Base-by-base conservation (phyloP, 148 eudicot genomes). In the Vaccinium macrocarpon region DNA sequence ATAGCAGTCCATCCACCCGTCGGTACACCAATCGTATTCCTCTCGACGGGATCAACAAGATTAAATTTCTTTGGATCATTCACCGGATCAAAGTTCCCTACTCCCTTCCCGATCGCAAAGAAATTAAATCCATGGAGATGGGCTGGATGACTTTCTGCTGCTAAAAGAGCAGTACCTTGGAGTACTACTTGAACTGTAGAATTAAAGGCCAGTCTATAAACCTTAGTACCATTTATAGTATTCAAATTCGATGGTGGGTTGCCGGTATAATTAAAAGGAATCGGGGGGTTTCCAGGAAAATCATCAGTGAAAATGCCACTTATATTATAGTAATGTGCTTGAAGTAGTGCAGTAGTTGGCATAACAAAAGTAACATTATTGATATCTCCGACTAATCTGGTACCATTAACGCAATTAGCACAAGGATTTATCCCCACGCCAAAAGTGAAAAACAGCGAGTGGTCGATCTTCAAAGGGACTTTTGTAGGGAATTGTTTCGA, bases 71-170 rank as follows among this genome's bases (percentile, higher is more conserved):
- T 85, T 0, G 94, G 87, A 86, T 93, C 95, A 0, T 84, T 87
- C 52, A 68, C 55, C 0, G 90, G 86, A 82, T 94, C 89, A 84
- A 83, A 94, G 87, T 90, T 93, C 8, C 98, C 95, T 9, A 74
- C 18, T 27, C 98, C 95, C 77, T 82, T 88, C 38, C 95, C 98
- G 56, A 94, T 91, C 1, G 84, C 91, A 61, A 66, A 94, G 89
- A 94, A 94, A 82, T 94, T 94, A 59, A 59, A 85, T 21, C 98
- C 98, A 84, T 93, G 98, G 23, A 94, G 82, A 74, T 94, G 98
- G 9, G 84, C 82, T 3, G 98, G 95, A 76, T 94, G 98, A 74
- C 92, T 94, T 82, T 93, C 98, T 1, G 94, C 95, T 12, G 94
- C 92, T 46, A 93, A 74, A 12, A 91, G 46, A 0, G 89, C 18